phyloP scores from a whole-genome alignment of 2,329 filamentous ascomycete genomes.

The Fusarium decemcellulare region DNA sequence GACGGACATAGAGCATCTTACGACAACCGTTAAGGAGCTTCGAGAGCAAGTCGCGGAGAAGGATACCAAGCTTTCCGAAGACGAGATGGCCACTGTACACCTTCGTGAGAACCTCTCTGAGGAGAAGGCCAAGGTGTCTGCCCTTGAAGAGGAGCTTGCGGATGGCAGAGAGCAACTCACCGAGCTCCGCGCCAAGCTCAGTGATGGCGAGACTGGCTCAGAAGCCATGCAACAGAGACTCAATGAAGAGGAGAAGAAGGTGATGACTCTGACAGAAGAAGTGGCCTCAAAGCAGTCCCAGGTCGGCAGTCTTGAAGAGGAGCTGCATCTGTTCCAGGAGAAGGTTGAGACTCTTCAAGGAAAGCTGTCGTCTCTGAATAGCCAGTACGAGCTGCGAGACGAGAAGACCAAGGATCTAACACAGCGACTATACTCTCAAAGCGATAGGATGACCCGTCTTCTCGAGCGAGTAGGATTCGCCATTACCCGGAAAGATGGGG shows the following conservation, averaged over 20 bases:
- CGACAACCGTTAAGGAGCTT: slow-evolving; percentile 67
- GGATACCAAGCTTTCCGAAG: slow-evolving; percentile 65
- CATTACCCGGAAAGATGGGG: slow-evolving; percentile 79
- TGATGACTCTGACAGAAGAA: slow-evolving; percentile 76
- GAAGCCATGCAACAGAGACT: slow-evolving; percentile 82
- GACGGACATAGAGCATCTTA: slow-evolving; percentile 74
- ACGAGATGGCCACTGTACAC: slow-evolving; percentile 66
- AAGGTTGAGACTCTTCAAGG: slow-evolving; percentile 70
- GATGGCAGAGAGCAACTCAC: slow-evolving; percentile 79
- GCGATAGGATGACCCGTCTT: slow-evolving; percentile 85
- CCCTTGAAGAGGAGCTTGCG: slow-evolving; percentile 69
- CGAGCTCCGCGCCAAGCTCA: slow-evolving; percentile 78
- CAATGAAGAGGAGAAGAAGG: slow-evolving; percentile 81
- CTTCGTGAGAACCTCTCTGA: slow-evolving; percentile 68
- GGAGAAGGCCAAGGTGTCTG: slow-evolving; percentile 67
- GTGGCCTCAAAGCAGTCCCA: slow-evolving; percentile 83
- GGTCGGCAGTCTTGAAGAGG: slow-evolving; percentile 81
- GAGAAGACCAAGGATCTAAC: slow-evolving; percentile 86
- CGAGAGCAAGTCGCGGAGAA: slow-evolving; percentile 70
- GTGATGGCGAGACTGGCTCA: slow-evolving; percentile 87
- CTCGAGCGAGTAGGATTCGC: slow-evolving; percentile 90
- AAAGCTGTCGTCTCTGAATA: slow-evolving; percentile 64
- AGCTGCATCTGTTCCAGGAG: slow-evolving; percentile 77
- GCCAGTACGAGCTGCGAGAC: slow-evolving; percentile 78
- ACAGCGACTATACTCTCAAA: slow-evolving; percentile 85